A percentile compares a stretch with the other conserved stretches of the same genome.
These are phyloP conservation scores for Psophocarpus tetragonolobus DNA, from an alignment of 306 rosid genomes.

Conservation along the genomic window DNA sequence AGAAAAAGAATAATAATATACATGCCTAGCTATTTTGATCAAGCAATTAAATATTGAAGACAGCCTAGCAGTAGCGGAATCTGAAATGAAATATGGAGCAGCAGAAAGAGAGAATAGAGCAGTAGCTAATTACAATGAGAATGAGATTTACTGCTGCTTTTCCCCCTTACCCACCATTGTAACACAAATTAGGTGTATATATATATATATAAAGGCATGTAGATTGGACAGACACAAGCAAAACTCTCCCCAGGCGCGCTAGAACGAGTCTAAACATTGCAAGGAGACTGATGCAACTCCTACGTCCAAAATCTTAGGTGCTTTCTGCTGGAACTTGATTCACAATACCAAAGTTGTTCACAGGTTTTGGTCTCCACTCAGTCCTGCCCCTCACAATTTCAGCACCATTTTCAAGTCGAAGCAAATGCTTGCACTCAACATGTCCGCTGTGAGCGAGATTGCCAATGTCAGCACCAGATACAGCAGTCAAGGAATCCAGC, in stretches of 20 bases:
- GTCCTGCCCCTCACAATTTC: slow-evolving; percentile 95
- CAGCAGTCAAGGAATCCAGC: slow-evolving; percentile 78
- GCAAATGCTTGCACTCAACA: slow-evolving; percentile 90
- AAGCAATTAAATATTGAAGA: slow-evolving; percentile 46
- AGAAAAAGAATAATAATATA: slow-evolving; percentile 40
- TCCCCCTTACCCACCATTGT: slow-evolving; percentile 37
- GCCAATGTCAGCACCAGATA: slow-evolving; percentile 57
- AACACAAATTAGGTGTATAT: slow-evolving; percentile 43
- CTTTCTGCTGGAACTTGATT: slow-evolving; percentile 63
- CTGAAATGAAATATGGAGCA: slow-evolving; percentile 37
- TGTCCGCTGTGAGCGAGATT: slow-evolving; percentile 54
- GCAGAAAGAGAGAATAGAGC: slow-evolving; percentile 24
- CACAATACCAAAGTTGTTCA: slow-evolving; percentile 47
- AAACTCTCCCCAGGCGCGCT: slow-evolving; percentile 39
- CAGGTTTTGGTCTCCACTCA: slow-evolving; percentile 83
- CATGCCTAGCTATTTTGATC: slow-evolving; percentile 45
- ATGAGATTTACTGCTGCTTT: slow-evolving; percentile 45
- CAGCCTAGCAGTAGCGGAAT: slow-evolving; percentile 46
- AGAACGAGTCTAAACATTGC: slow-evolving; percentile 29
- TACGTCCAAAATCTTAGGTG: slow-evolving; percentile 42
- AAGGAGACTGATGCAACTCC: slow-evolving; percentile 40
- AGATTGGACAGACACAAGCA: slow-evolving; percentile 62
- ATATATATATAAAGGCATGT: slow-evolving; percentile 38
- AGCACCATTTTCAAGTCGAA: slow-evolving; percentile 79
- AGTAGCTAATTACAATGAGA: slow-evolving; percentile 70